Conservation (phyloP, 139 green algal species). For the Chloropicon primus region DNA sequence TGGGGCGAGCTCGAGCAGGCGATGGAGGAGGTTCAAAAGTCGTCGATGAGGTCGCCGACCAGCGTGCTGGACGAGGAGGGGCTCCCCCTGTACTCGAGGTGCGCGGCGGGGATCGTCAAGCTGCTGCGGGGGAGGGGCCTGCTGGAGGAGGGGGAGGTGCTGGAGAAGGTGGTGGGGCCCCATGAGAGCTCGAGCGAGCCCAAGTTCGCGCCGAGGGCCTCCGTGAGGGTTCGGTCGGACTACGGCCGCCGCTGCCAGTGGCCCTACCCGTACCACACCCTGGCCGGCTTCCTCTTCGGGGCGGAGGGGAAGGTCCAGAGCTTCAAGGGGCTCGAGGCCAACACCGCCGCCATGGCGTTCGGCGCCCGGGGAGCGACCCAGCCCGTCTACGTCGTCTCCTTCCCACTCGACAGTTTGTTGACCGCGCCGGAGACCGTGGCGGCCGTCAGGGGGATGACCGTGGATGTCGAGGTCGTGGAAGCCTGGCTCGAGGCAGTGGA, state of each 20-base stretch:
- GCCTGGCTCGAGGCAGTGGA: background rate
- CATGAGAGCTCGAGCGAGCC: background rate
- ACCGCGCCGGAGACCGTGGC: background rate
- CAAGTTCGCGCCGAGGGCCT: background rate
- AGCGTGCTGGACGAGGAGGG: too few species aligned
- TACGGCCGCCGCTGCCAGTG: background rate
- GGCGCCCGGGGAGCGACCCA: background rate
- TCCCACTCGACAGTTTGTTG: background rate
- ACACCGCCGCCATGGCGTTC: background rate
- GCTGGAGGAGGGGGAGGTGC: background rate
- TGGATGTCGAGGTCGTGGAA: background rate
- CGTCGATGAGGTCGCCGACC: too few species aligned
- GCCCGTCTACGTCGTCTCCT: background rate
- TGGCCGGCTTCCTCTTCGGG: background rate
- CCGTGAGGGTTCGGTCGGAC: background rate
- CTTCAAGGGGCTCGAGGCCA: background rate
- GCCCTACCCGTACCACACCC: background rate
- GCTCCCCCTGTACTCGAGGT: background rate
- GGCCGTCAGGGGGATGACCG: background rate
- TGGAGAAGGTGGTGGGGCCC: background rate
- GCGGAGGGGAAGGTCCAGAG: background rate
- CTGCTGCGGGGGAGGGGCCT: background rate
- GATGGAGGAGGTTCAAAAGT: background rate
- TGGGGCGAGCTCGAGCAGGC: background rate
- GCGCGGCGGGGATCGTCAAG: background rate